phyloP scores from a whole-genome alignment of 345 rosid species.

The Rhizophora apiculata region DNA sequence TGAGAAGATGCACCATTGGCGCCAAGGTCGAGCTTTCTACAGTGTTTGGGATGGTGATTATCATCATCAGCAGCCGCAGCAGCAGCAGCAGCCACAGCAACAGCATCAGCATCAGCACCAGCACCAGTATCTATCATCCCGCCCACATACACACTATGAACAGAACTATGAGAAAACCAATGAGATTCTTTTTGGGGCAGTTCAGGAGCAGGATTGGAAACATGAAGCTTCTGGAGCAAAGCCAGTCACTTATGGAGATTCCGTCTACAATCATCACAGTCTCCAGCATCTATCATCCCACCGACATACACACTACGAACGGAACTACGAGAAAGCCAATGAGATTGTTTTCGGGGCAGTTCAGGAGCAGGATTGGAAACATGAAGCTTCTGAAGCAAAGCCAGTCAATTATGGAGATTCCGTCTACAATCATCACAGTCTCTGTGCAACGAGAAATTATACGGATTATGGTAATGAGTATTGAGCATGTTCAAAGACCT shows the following conservation, averaged over 20 bases:
- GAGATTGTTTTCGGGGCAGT: constrained; percentile 89
- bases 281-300: constrained; percentile 62
- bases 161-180: constrained; percentile 65
- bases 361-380: constrained; percentile 63
- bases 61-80: constrained; percentile 37
- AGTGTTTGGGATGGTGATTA: constrained; percentile 60
- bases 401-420: constrained; percentile 54
- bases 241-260: constrained; percentile 55
- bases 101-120: constrained; percentile 59
- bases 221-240: constrained; percentile 40
- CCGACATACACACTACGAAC: constrained; percentile 71
- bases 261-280: constrained; percentile 39
- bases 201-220: constrained; percentile 62
- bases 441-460: constrained; percentile 41
- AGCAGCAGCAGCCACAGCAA: constrained; percentile 43
- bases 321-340: constrained; percentile 64
- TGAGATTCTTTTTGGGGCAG: constrained; percentile 79
- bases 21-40: constrained; percentile 70
- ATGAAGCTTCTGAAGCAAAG: constrained; percentile 40
- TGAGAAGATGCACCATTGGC: constrained; percentile 79
- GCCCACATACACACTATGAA: constrained; percentile 70
- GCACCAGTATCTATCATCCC: constrained; percentile 61
- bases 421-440: constrained; percentile 38
- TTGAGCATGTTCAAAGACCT: neutral
- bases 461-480: constrained; percentile 34